phyloP scores from a whole-genome alignment of 441 rosid species.

The Rhodomyrtus psidioides region DNA sequence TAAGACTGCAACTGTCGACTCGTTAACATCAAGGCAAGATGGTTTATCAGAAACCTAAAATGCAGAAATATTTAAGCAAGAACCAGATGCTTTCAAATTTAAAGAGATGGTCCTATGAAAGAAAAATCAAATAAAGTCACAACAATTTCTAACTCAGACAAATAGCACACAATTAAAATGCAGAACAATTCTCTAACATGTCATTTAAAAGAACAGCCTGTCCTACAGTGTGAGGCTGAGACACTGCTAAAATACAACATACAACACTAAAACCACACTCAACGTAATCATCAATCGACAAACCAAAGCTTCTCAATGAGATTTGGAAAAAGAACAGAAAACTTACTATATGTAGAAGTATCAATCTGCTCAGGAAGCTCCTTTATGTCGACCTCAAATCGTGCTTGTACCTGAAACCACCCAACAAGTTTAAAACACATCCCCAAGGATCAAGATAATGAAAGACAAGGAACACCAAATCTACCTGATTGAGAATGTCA shows the following conservation, averaged over 20 bases:
- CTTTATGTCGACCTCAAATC: slow-evolving; percentile 97
- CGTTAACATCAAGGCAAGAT: not conserved
- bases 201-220: not conserved
- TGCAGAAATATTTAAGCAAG: not conserved
- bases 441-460: not conserved
- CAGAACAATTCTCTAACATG: not conserved
- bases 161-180: too few relatives aligned
- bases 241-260: not conserved
- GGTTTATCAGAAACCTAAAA: not conserved
- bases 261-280: not conserved
- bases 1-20: not conserved
- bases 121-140: not conserved
- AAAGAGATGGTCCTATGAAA: not conserved
- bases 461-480: not conserved
- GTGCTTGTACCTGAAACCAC: slow-evolving; percentile 67
- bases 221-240: not conserved
- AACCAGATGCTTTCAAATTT: not conserved
- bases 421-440: not conserved
- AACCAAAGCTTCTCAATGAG: not conserved
- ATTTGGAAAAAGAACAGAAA: not conserved
- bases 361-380: slow-evolving; percentile 98
- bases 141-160: not conserved
- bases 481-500: slow-evolving; percentile 86
- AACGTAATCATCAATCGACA: not conserved
- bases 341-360: slow-evolving; percentile 97